Percentiles rank a stretch among this genome's conserved stretches.
Evolutionary conservation across 768 basidiomycete genomes (phyloP).

Genomic region (Pleurotus sapidus): DNA sequence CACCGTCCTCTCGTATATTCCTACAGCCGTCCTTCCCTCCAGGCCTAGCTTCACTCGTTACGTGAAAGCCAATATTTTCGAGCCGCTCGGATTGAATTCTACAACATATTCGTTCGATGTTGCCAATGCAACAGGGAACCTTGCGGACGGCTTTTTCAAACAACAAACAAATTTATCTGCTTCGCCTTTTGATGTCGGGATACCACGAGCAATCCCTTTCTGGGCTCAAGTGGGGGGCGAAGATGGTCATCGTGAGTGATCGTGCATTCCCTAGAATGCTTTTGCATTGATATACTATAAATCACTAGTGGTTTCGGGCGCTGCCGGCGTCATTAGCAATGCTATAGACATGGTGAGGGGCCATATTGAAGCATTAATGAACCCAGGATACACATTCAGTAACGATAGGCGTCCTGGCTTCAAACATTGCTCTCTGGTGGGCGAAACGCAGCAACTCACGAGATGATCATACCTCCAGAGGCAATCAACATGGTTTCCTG

Average conservation of each 20-base stretch:
- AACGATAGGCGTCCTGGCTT: conserved; percentile 24
- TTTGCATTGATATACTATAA: neutral
- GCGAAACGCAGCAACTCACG: conserved; percentile 16
- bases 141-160: conserved; percentile 20
- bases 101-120: conserved; percentile 25
- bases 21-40: conserved; percentile 13
- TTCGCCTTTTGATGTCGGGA: conserved; percentile 19
- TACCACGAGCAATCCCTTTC: conserved; percentile 15
- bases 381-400: neutral
- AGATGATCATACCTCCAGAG: conserved; percentile 20
- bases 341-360: conserved; percentile 22
- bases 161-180: conserved; percentile 15
- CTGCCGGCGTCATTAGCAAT: conserved; percentile 25
- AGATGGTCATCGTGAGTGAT: conserved; percentile 18
- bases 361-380: no score
- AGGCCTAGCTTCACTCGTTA: conserved; percentile 17
- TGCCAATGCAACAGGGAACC: conserved; percentile 20
- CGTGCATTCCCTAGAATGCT: neutral
- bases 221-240: conserved; percentile 18
- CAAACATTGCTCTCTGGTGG: conserved; percentile 24
- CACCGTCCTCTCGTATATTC: conserved; percentile 20
- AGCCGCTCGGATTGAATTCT: conserved; percentile 20
- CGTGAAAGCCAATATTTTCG: conserved; percentile 25
- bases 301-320: conserved; percentile 18
- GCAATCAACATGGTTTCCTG: conserved; percentile 19